phyloP scores from a whole-genome alignment of 129 eudicot genomes.

The Logfia minima region DNA sequence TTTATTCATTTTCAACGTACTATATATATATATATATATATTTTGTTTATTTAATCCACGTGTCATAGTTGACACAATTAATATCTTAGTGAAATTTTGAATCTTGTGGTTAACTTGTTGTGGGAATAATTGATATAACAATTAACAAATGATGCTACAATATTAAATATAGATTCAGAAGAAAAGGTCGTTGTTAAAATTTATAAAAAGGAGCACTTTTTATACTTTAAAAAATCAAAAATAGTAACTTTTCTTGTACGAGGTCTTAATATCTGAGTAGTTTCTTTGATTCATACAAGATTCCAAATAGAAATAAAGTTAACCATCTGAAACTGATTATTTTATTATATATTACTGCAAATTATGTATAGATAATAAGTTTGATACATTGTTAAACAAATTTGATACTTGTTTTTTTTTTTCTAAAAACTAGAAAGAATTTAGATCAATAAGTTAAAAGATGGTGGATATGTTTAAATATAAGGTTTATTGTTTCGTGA shows the following conservation, averaged over 20 bases:
- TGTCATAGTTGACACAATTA: not conserved
- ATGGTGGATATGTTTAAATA: no score
- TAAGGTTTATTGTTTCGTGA: no score
- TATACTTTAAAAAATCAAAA: not conserved
- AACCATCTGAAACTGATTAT: no score
- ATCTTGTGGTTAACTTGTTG: constrained; percentile 15
- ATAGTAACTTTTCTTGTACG: not conserved
- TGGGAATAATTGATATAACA: not conserved
- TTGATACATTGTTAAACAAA: no score
- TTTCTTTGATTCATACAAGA: not conserved
- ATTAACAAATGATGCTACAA: not conserved
- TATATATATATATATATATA: not conserved
- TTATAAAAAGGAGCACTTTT: not conserved
- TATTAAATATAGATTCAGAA: not conserved
- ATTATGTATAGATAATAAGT: no score
- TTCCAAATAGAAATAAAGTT: no score
- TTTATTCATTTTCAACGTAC: constrained; percentile 11
- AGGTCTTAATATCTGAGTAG: constrained; percentile 3
- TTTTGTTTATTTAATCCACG: not conserved
- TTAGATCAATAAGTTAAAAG: no score
- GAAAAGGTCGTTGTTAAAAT: not conserved
- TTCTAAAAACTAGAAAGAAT: no score
- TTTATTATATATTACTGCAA: no score
- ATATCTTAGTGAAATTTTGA: not conserved
- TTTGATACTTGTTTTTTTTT: no score